Evolutionary conservation across 441 rosid species (phyloP).

Genomic region (Pelargonium australe): DNA sequence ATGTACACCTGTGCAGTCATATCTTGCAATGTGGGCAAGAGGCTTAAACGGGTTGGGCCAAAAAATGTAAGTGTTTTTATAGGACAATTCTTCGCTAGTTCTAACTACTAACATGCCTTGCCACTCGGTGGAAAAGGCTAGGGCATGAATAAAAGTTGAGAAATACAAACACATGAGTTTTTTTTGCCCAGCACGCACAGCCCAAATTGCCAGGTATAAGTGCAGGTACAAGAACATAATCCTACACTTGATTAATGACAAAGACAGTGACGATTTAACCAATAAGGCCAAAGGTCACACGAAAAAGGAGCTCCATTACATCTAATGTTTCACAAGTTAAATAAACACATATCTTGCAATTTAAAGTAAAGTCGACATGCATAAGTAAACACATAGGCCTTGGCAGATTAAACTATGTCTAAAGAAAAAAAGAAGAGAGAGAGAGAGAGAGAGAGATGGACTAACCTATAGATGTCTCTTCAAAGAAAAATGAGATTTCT

Average conservation of each 20-base stretch:
- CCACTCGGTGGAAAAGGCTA: no score
- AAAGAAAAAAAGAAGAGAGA: constrained; percentile 5
- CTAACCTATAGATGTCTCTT: constrained; percentile 39
- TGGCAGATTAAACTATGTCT: not conserved
- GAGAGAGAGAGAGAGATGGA: constrained; percentile 5
- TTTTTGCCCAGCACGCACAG: no score
- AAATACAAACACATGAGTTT: no score
- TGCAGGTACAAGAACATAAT: not conserved
- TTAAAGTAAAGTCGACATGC: not conserved
- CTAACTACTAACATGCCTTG: no score
- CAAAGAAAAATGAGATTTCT: constrained; percentile 74
- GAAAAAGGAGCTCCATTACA: not conserved
- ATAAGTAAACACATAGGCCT: not conserved
- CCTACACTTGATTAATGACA: not conserved
- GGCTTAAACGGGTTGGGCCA: no score
- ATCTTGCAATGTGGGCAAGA: no score
- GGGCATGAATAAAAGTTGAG: no score
- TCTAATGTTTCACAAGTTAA: not conserved
- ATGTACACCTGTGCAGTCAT: not conserved
- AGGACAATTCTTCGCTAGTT: no score
- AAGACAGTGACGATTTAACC: not conserved
- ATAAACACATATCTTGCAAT: not conserved
- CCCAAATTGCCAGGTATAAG: no score
- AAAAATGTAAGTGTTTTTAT: no score
- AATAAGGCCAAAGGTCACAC: not conserved